These are phyloP conservation scores for Tuber indicum DNA, from an alignment of 495 filamentous ascomycete species.

Conservation along the genomic window DNA sequence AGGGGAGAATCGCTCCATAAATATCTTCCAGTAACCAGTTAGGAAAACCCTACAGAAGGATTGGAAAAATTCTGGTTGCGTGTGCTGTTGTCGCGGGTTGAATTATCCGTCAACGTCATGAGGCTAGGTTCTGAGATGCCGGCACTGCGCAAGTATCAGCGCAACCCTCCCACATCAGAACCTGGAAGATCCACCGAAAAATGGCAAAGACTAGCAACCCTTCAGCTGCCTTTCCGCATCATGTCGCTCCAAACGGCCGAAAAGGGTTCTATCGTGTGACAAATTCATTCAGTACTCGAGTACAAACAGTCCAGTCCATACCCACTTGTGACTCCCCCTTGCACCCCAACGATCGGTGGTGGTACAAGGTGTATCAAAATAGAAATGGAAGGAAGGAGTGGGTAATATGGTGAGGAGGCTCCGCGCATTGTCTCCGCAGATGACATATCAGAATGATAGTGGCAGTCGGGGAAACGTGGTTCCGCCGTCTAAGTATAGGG, in stretches of 20 bases:
- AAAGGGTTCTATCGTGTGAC: not conserved
- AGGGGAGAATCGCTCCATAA: not conserved
- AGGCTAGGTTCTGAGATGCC: not conserved
- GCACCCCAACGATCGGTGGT: not conserved
- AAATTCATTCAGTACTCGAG: not conserved
- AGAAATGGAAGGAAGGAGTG: not conserved
- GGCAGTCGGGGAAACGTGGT: not conserved
- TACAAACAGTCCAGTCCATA: not conserved
- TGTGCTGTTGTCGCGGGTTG: not conserved
- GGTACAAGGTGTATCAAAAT: not conserved
- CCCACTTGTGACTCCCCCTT: not conserved
- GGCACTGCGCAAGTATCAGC: not conserved
- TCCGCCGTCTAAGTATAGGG: not conserved
- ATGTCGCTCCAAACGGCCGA: not conserved
- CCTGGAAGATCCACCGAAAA: not conserved
- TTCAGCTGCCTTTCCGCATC: not conserved
- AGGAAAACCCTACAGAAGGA: not conserved
- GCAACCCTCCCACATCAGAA: not conserved
- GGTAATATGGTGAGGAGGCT: not conserved
- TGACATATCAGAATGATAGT: not conserved
- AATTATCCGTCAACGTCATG: not conserved
- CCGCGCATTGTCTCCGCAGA: not conserved
- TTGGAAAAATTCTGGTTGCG: not conserved
- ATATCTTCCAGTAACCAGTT: not conserved
- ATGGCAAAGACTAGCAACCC: not conserved